phyloP scores from a whole-genome alignment of 208 protist genomes.

The Trypanosomatidae sp. region DNA sequence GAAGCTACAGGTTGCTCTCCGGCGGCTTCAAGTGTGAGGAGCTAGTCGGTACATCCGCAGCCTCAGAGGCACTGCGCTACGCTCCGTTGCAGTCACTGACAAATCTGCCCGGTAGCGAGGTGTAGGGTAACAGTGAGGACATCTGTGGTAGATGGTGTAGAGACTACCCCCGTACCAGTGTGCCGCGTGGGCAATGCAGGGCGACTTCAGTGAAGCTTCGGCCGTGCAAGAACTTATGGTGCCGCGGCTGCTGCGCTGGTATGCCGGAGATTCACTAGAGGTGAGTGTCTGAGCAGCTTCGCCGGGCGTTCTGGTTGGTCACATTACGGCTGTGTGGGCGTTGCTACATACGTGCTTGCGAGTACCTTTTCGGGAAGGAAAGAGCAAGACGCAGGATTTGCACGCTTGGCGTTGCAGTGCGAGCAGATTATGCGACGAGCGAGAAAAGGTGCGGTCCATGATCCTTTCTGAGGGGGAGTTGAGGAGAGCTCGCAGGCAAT shows the following conservation, averaged over 20 bases:
- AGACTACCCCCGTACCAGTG: neutral
- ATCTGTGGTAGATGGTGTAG: constrained; percentile 1
- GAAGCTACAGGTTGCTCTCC: neutral
- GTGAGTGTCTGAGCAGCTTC: constrained; percentile 5
- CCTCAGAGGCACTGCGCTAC: neutral
- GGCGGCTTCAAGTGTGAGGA: neutral
- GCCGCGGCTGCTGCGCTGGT: neutral
- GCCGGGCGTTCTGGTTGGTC: neutral
- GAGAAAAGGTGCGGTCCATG: neutral
- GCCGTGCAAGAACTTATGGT: neutral
- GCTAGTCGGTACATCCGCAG: neutral
- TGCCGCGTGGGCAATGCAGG: neutral
- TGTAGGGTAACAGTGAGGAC: constrained; percentile 3
- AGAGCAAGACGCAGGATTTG: neutral
- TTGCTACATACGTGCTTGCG: neutral
- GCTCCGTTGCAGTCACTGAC: neutral
- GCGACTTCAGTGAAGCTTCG: neutral
- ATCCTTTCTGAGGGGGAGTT: too few species aligned
- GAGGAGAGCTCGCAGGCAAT: neutral
- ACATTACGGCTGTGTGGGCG: neutral
- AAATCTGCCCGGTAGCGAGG: constrained; percentile 1
- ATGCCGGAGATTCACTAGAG: neutral
- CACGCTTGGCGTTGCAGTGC: neutral
- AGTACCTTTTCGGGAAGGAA: neutral
- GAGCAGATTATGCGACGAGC: constrained; percentile 2